Base-by-base conservation (phyloP, 75 land plant genomes). In the Selaginella moellendorffii region DNA sequence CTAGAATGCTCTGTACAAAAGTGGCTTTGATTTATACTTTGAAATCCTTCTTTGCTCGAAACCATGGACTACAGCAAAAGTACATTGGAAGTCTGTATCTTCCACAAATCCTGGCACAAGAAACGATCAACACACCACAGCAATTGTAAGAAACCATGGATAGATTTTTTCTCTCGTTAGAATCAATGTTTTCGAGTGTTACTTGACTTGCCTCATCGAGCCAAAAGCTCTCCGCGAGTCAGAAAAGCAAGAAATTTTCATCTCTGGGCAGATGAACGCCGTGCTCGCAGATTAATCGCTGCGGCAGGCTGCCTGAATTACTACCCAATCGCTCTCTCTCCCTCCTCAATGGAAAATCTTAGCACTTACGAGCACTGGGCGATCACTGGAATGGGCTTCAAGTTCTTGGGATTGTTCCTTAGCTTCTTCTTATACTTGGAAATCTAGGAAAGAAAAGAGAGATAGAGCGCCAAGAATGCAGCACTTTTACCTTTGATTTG, bases 181-280 rank as follows among this genome's bases (percentile, higher is more conserved):
- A n/a, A 36, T 36, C 46, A 36, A 36, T 36, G 46, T 36, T 36
- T 36, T 36, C 46, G 14, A 36, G 46, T 5, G 46, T 36, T 36
- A 36, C 46, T 36, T 36, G 46, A 36, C 46, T 36, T 14, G 46
- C 46, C 5, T 36, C 46, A 36, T 36, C 10, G 46, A 36, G 5
- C 14, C 10, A n/a, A n/a, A n/a, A n/a, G 14, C 46, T 36, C 46
- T 36, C 46, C 46, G 46, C 46, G 14, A 36, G 14, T 36, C 46
- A 36, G 46, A 36, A 36, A 36, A 36, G 46, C 46, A 36, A 36
- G 46, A 36, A 36, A 36, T 5, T 36, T 36, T 14, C 5, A 36
- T 36, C 5, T 65, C 8, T 65, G 59, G 25, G 19, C n/a, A 56
- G 59, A 5, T 56, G 59, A 56, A 56, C 23, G 59, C 59, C 59